A percentile compares a stretch with the other conserved stretches of the same genome.
Evolutionary conservation across 805 yeast species (phyloP).

Genomic region (Candida caryicola): DNA sequence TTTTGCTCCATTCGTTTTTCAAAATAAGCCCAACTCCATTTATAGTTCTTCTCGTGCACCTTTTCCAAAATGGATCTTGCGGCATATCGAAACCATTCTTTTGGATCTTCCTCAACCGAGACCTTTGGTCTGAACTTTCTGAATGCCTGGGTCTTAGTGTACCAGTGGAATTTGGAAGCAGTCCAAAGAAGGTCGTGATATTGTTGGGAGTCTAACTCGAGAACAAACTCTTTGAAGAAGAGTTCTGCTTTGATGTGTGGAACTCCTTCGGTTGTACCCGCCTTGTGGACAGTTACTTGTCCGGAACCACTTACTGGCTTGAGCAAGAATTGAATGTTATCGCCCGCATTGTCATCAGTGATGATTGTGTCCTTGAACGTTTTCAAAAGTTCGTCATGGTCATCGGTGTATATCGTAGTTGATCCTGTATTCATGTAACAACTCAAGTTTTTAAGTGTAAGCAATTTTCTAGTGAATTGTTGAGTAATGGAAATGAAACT

Average conservation of each 20-base stretch:
- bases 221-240: constrained; percentile 84
- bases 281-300: constrained; percentile 73
- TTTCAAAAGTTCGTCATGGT: constrained; percentile 47
- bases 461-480: constrained; percentile 66
- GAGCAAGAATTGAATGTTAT: constrained; percentile 53
- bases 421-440: constrained; percentile 80
- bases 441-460: constrained; percentile 71
- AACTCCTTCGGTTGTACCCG: constrained; percentile 61
- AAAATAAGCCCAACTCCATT: constrained; percentile 88
- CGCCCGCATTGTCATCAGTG: constrained; percentile 14
- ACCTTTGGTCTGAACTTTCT: constrained; percentile 64
- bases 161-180: constrained; percentile 78
- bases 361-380: constrained; percentile 47
- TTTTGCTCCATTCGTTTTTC: constrained; percentile 70
- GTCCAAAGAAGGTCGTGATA: constrained; percentile 80
- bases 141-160: constrained; percentile 70
- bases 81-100: constrained; percentile 79
- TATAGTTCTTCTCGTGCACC: constrained; percentile 73
- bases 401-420: constrained; percentile 33
- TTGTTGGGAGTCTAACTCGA: constrained; percentile 80
- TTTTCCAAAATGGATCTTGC: constrained; percentile 74
- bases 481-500: constrained; percentile 75
- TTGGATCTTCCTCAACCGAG: constrained; percentile 60
- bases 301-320: constrained; percentile 91
- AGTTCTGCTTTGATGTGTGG: constrained; percentile 76